Conservation (phyloP, 2,329 filamentous ascomycete species). For the Cytospora mali region DNA sequence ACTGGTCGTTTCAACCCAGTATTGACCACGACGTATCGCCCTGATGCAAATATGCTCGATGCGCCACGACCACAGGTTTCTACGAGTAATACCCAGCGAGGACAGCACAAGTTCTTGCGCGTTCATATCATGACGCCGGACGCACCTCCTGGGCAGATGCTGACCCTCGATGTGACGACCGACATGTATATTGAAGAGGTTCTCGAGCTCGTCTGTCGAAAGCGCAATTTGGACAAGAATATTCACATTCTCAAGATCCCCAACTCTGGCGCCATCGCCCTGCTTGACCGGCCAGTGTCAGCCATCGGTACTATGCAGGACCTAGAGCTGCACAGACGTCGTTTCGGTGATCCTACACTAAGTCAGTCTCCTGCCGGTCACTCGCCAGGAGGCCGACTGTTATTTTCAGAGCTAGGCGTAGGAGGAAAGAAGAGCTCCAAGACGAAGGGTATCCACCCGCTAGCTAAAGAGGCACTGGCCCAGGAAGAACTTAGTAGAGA, state of each 20-base stretch:
- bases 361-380: constrained; percentile 28
- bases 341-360: constrained; percentile 54
- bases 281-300: constrained; percentile 76
- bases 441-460: constrained; percentile 63
- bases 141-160: constrained; percentile 70
- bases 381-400: constrained; percentile 21
- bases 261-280: constrained; percentile 72
- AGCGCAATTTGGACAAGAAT: constrained; percentile 76
- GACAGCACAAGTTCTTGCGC: constrained; percentile 70
- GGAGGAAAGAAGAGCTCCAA: constrained; percentile 54
- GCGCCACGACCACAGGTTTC: constrained; percentile 53
- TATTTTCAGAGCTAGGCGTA: constrained; percentile 27
- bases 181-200: constrained; percentile 84
- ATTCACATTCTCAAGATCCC: constrained; percentile 79
- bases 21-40: constrained; percentile 61
- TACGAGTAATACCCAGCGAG: constrained; percentile 52
- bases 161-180: constrained; percentile 75
- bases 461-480: constrained; percentile 65
- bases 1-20: constrained; percentile 56
- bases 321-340: constrained; percentile 73
- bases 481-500: constrained; percentile 59
- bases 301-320: constrained; percentile 76
- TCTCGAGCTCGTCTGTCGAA: constrained; percentile 75
- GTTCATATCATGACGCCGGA: constrained; percentile 74
- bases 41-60: constrained; percentile 58